A percentile compares a stretch with the other conserved stretches of the same genome.
Conservation (phyloP, 768 basidiomycete species). For the Xerocomus brunneocitrinus region DNA sequence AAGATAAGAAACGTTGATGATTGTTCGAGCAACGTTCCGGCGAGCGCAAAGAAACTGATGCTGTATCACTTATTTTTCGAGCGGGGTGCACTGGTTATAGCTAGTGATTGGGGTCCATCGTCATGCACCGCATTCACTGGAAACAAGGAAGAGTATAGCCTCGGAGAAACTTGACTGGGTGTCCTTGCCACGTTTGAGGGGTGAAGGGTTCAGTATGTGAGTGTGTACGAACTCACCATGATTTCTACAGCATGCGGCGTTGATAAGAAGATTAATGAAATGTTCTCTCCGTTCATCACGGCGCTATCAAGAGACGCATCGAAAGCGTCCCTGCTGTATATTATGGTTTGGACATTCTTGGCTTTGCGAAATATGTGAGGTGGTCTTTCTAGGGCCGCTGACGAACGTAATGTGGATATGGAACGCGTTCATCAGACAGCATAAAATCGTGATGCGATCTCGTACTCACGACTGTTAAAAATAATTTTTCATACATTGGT, state of each 20-base stretch:
- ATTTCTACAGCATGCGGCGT: slow-evolving; percentile 8
- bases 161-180: slow-evolving; percentile 1
- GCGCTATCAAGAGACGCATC: slow-evolving; percentile 5
- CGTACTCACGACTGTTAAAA: no score
- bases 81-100: slow-evolving; percentile 1
- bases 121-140: slow-evolving; percentile 8
- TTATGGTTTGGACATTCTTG: not conserved
- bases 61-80: slow-evolving; percentile 4
- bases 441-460: no score
- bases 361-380: slow-evolving; percentile 1
- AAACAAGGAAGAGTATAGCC: slow-evolving; percentile 10
- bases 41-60: slow-evolving; percentile 6
- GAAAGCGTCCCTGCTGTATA: slow-evolving; percentile 2
- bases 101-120: not conserved
- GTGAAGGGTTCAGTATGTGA: not conserved
- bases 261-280: not conserved
- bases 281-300: no score
- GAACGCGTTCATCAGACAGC: no score
- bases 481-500: no score
- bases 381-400: slow-evolving; percentile 1
- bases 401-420: not conserved
- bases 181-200: not conserved
- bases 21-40: slow-evolving; percentile 8
- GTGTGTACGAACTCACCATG: not conserved
- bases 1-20: not conserved